Conservation (phyloP, 2,329 filamentous ascomycete species). For the Chaetomium sp. region DNA sequence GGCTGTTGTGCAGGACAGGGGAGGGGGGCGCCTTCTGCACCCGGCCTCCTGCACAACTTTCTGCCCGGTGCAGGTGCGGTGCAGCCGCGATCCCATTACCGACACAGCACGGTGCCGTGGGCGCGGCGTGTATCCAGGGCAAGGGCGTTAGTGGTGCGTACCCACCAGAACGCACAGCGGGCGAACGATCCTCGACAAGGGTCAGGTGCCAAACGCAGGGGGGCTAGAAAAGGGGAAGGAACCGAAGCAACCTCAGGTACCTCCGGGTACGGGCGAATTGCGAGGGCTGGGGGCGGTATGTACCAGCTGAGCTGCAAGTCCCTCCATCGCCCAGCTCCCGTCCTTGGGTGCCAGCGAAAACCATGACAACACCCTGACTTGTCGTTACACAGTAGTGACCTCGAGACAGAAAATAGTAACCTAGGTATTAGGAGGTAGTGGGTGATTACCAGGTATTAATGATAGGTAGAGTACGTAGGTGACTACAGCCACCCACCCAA, state of each 20-base stretch:
- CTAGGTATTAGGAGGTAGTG: too few relatives aligned
- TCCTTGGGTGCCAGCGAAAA: background rate
- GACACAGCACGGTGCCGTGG: slow-evolving; percentile 7
- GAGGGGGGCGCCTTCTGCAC: background rate
- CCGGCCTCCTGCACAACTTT: slow-evolving; percentile 19
- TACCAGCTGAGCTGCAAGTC: slow-evolving; percentile 19
- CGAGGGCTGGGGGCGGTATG: background rate
- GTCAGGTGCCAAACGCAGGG: slow-evolving; percentile 25
- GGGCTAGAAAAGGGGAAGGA: background rate
- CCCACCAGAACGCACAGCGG: slow-evolving; percentile 24
- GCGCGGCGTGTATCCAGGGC: slow-evolving; percentile 19
- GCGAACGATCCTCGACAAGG: slow-evolving; percentile 33
- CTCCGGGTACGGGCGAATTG: slow-evolving; percentile 8
- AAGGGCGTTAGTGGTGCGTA: slow-evolving; percentile 21
- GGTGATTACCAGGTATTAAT: background rate
- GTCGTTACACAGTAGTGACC: too few relatives aligned
- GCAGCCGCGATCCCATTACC: background rate
- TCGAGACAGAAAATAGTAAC: too few relatives aligned
- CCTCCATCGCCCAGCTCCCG: slow-evolving; percentile 26
- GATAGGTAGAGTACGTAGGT: background rate
- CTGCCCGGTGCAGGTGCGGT: slow-evolving; percentile 11
- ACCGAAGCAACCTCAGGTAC: slow-evolving; percentile 6
- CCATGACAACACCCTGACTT: background rate
- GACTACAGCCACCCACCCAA: background rate
- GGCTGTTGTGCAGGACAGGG: slow-evolving; percentile 16